Base-by-base conservation (phyloP, 768 basidiomycete species). In the Rhodotorula toruloides region DNA sequence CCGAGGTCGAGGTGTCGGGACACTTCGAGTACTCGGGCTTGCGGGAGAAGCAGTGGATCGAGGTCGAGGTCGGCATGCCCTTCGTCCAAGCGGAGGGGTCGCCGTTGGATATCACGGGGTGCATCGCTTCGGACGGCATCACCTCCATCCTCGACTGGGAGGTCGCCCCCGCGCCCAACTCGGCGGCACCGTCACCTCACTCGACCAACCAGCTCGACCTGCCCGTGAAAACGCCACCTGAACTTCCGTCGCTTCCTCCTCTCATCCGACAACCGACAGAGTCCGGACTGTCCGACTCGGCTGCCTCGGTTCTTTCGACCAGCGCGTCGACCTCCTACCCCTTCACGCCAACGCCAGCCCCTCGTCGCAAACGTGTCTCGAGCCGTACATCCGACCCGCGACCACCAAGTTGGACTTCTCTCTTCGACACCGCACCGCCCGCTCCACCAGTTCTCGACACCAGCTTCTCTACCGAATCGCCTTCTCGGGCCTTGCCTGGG, bases 391-490 rank as follows among this genome's bases (percentile, higher is more conserved):
- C 27, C 14, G 54, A 42, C 11, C 32, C 49, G 0, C 47, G 63
- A 3, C 48, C 68, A 7, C 68, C 63, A 4, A 47, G 47, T 31
- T 65, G 56, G 49, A 57, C 54, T 12, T 58, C 58, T 4, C 58
- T 69, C 7, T 69, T 69, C 63, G 63, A 69, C 50, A 69, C 63
- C 8, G 54, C 58, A 5, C 58, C 58, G 14, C 67, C 67, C 21
- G 36, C 43, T 6, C 48, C 63, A 9, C 56, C 50, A 8, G 49
- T 27, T 13, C 29, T 57, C 37, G 40, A 43, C 32, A 22, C 34
- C 17, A 29, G 48, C 36, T 37, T 47, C 13, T 13, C 29, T n/a
- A 53, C 40, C 11, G 40, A 40, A 46, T 57, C 2, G 36, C 39
- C 56, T 42, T 25, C 4, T 12, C 50, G 8, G 14, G n/a, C 32